These are phyloP conservation scores for Debaryomyces nepalensis DNA, from an alignment of 1,139 yeast species.

Conservation along the genomic window DNA sequence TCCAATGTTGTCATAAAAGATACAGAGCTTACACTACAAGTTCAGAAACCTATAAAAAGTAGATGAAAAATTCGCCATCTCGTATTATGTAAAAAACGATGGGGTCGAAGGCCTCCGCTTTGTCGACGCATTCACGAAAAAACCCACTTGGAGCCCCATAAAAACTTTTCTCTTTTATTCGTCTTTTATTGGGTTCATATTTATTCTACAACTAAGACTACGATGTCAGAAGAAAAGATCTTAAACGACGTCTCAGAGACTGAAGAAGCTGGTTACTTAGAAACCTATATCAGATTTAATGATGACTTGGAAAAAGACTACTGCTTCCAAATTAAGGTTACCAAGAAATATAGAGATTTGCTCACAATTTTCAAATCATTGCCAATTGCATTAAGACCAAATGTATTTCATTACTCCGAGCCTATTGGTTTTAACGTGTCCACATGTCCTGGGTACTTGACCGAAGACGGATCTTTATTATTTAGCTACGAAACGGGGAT, in stretches of 20 bases:
- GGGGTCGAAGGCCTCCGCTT: conserved; percentile 9
- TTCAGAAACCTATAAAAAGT: neutral
- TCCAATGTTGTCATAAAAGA: too few relatives aligned
- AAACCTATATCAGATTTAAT: conserved; percentile 82
- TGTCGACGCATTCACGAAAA: conserved; percentile 10
- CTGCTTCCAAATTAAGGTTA: conserved; percentile 73
- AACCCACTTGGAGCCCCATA: conserved; percentile 2
- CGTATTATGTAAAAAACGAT: conserved; percentile 9
- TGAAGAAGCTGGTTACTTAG: conserved; percentile 45
- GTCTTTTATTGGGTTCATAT: neutral
- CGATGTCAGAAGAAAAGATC: conserved; percentile 16
- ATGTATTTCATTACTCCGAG: conserved; percentile 63
- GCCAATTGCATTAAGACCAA: conserved; percentile 81
- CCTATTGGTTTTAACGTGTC: conserved; percentile 74
- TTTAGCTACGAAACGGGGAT: conserved; percentile 64
- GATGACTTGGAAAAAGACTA: conserved; percentile 86
- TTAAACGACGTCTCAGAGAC: conserved; percentile 16
- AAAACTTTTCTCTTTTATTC: conserved; percentile 4
- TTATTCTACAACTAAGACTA: neutral
- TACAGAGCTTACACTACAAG: too few relatives aligned
- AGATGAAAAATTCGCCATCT: neutral
- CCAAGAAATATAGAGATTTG: conserved; percentile 62
- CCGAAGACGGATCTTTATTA: conserved; percentile 80
- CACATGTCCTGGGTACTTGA: conserved; percentile 81
- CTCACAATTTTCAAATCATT: conserved; percentile 62